Evolutionary conservation across 140 eudicot species (phyloP).

Genomic region (Oenanthe javanica): DNA sequence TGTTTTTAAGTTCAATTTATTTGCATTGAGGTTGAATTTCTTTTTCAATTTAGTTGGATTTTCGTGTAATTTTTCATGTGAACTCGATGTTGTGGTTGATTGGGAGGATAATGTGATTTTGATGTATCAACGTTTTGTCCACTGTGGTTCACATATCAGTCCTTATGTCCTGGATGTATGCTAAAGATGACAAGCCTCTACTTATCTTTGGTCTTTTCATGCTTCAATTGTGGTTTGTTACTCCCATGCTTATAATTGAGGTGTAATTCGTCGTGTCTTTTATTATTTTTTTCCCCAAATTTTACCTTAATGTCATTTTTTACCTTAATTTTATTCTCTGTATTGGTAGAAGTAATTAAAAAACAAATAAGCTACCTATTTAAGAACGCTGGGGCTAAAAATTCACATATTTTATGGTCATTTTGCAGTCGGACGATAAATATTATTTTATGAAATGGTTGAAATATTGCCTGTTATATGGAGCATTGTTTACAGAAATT

Average conservation of each 20-base stretch:
- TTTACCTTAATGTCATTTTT: background rate
- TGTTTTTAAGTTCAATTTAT: constrained; percentile 14
- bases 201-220: background rate
- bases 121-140: constrained; percentile 8
- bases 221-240: constrained; percentile 7
- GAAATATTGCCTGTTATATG: background rate
- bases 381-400: background rate
- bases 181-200: background rate
- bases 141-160: constrained; percentile 4
- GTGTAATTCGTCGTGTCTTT: constrained; percentile 13
- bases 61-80: constrained; percentile 14
- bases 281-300: background rate
- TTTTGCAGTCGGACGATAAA: background rate
- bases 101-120: background rate
- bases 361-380: background rate
- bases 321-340: constrained; percentile 13
- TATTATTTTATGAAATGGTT: background rate
- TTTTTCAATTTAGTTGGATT: constrained; percentile 1
- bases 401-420: background rate
- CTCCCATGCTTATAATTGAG: constrained; percentile 3
- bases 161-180: background rate
- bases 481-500: background rate
- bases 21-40: constrained; percentile 15
- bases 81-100: constrained; percentile 10
- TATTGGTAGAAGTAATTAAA: background rate